Base-by-base conservation (phyloP, 2,329 filamentous ascomycete species). In the Claviceps monticola region DNA sequence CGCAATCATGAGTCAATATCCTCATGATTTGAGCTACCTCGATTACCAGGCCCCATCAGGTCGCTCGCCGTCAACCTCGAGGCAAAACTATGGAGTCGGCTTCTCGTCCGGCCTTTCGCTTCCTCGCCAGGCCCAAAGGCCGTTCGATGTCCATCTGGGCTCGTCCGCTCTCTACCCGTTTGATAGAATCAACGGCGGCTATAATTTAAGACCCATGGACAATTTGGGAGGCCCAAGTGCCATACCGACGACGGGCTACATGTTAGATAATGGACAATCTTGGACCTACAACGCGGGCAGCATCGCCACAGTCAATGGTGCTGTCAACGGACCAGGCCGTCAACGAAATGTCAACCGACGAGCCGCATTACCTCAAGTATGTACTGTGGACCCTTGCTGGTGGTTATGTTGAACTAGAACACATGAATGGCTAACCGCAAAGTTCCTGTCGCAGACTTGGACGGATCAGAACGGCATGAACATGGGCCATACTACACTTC, bases 221-320 rank as follows among this genome's bases (percentile, higher is more conserved):
- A 65, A 66, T 60, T 68, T 75, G 65, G 58, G 67, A 57, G 58
- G 65, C 42, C 54, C 59, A 57, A 62, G 62, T 38, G 61, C 66
- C 53, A 64, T 75, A 62, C 72, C 71, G 34, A 67, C 71, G 34
- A 67, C 65, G 21, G 67, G 66, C 36, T 78, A 76, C 54, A 73
- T 78, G 70, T 61, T 77, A 51, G 73, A 90, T 59, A 87, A 89
- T 62, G 80, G 82, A 63, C 84, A 88, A 62, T 82, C 84, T 19
- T 95, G 89, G 89, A 87, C 83, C 65, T 83, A 88, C 58, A 74
- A 71, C 54, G 80, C 79, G 60, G 79, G 78, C 61, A 83, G 80
- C 46, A 86, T 88, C 57, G 74, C 74, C 21, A 78, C 75, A 0
- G 71, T 79, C 54, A 74, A 76, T 60, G 80, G 81, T 51, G 82